Conservation (phyloP, 331 rosid genomes). For the Erythrophleum ivorense region DNA sequence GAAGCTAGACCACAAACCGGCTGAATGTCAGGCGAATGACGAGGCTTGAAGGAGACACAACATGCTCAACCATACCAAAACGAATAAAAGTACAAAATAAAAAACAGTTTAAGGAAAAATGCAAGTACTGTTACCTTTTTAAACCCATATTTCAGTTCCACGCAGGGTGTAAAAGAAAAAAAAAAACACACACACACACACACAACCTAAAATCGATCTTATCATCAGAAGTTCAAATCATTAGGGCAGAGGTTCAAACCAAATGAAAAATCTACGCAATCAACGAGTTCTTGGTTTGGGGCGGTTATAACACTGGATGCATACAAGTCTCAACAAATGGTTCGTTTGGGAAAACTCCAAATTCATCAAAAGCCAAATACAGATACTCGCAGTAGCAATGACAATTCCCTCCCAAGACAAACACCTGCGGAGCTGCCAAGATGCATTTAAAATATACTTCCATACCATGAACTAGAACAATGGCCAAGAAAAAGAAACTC, state of each 20-base stretch:
- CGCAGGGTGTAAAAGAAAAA: neutral
- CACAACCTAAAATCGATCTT: neutral
- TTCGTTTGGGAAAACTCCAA: neutral
- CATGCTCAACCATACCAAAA: no score
- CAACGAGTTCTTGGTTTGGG: neutral
- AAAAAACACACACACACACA: no score
- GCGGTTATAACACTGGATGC: neutral
- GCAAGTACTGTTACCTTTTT: no score
- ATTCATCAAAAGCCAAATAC: neutral
- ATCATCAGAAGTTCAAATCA: no score
- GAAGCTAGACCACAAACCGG: neutral
- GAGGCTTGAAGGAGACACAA: neutral
- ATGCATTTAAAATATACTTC: slow-evolving; percentile 45
- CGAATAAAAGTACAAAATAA: no score
- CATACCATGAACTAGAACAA: slow-evolving; percentile 49
- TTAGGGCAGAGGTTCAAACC: neutral
- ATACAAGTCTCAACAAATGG: neutral
- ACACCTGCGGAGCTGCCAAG: slow-evolving; percentile 49
- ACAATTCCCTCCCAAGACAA: slow-evolving; percentile 41
- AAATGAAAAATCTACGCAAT: neutral
- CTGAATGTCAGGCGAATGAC: neutral
- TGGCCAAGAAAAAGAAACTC: slow-evolving; percentile 3
- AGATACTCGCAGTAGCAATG: neutral
- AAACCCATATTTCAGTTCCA: no score
- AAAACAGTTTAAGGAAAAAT: no score